Base-by-base conservation (phyloP, 2,329 filamentous ascomycete species). In the Juglanconis oblonga region DNA sequence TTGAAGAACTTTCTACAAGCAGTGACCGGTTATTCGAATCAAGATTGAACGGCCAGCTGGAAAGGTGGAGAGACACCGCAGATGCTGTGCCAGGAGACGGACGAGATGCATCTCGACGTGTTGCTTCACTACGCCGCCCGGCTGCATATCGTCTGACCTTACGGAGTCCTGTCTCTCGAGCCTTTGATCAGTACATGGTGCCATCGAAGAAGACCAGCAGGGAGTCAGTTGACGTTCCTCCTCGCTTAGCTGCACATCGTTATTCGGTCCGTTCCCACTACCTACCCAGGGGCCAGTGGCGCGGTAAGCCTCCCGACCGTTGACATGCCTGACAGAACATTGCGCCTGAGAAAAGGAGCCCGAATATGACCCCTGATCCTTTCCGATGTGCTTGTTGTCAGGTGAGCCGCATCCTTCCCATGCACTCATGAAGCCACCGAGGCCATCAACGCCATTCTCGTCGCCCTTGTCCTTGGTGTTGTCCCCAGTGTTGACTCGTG, bases 351-450 rank as follows among this genome's bases (percentile, higher is more conserved):
- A 24, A 24, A 24, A 24, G 24, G 24, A 24, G 24, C 24, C 24
- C 24, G 24, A 2, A 24, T 24, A 24, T 24, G 24, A 24, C 2
- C 24, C 24, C 24, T 44, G 42, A 24, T 17, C 29, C 44, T 17
- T 47, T 24, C 44, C 44, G n/a, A 3, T 24, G 44, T 17, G 44
- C 14, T 47, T 10, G 44, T 24, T 6, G 24, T 24, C 24, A 24
- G 24, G 24, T 24, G 24, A 24, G 24, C 24, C 24, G 24, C 24
- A 24, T 24, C 11, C 1, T 5, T 6, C 14, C 17, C 44, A 24
- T 47, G 48, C 42, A 35, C 55, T 48, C 55, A 48, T 52, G 35
- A 57, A 31, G 48, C 48, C 55, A 57, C 55, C 45, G 48, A 52
- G 36, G 38, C 29, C 35, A 6, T 45, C 47, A 45, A 11, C 24